phyloP scores from a whole-genome alignment of 345 rosid species.

The Camelina hispida region DNA sequence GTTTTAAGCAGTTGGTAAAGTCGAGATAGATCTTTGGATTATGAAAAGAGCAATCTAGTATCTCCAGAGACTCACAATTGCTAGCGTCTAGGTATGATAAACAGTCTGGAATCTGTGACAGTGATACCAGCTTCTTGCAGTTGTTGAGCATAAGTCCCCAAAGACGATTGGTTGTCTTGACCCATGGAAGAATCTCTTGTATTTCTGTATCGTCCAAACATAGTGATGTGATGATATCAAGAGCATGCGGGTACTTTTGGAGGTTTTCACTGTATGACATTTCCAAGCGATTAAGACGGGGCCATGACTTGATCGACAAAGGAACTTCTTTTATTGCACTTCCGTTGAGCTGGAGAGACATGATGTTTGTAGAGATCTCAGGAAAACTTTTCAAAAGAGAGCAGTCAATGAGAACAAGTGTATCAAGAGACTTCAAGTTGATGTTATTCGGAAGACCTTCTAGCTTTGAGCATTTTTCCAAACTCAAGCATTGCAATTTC shows the following conservation, averaged over 20 bases:
- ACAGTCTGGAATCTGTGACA: not conserved
- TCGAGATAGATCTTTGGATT: not conserved
- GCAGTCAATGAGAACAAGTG: not conserved
- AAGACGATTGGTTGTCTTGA: not conserved
- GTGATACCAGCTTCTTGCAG: not conserved
- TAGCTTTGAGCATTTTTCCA: not conserved
- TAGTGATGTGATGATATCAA: not conserved
- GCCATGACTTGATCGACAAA: not conserved
- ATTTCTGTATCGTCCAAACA: not conserved
- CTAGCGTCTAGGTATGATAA: not conserved
- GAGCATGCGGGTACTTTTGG: not conserved
- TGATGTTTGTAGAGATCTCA: not conserved
- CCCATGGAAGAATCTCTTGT: not conserved
- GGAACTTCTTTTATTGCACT: not conserved
- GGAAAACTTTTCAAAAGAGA: not conserved
- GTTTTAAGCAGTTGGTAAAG: not conserved
- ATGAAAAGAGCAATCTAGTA: not conserved
- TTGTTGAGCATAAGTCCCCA: not conserved
- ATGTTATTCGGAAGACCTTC: not conserved
- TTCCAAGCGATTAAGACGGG: not conserved
- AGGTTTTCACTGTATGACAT: not conserved
- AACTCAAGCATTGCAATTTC: not conserved
- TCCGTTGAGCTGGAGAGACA: not conserved
- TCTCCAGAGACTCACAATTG: not conserved
- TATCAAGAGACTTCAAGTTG: not conserved